Base-by-base conservation (phyloP, 768 basidiomycete species). In the Suillus placidus region DNA sequence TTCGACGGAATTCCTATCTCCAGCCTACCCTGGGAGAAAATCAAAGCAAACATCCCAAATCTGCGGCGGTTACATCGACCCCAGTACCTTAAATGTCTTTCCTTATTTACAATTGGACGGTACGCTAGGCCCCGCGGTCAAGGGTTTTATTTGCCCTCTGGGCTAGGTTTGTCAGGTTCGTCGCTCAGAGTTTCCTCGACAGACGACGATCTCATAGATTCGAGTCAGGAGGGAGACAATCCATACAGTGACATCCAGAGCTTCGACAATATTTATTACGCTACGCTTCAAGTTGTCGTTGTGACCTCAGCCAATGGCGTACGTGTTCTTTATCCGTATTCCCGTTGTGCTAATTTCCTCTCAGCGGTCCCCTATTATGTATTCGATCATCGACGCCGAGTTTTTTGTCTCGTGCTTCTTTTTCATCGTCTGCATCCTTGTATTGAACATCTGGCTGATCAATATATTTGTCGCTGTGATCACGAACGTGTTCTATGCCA, bases 381-480 rank as follows among this genome's bases (percentile, higher is more conserved):
- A 97, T 76, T 72, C 78, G 20, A 89, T 92, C 81, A 92, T 97
- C 73, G 93, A 94, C 71, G 83, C 95, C 0, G 97, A 99, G 73
- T 96, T 90, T 77, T 93, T 91, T 73, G 79, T 90, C n/a, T 93
- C 94, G 1, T 90, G 86, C 67, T 81, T 95, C 65, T 98, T 93
- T 80, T 97, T 93, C 80, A 89, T 98, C 66, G 78, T 88, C 37
- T 89, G 89, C 63, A 81, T 98, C 66, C 80, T 99, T 68, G 85
- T 97, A 30, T 83, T 98, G 70, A 97, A 98, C 76, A 94, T 97
- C 74, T 94, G 93, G 93, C 82, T 97, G 64, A 90, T 96, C 82
- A 95, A 95, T 74, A 77, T 97, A 52, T 92, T 96, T 73, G 93
- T 97, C 64, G 95, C 96, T 20, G 95, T 97, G n/a, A 96, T 97